Evolutionary conservation across 2,329 filamentous ascomycete genomes (phyloP).

Genomic region (Exserohilum turcica): DNA sequence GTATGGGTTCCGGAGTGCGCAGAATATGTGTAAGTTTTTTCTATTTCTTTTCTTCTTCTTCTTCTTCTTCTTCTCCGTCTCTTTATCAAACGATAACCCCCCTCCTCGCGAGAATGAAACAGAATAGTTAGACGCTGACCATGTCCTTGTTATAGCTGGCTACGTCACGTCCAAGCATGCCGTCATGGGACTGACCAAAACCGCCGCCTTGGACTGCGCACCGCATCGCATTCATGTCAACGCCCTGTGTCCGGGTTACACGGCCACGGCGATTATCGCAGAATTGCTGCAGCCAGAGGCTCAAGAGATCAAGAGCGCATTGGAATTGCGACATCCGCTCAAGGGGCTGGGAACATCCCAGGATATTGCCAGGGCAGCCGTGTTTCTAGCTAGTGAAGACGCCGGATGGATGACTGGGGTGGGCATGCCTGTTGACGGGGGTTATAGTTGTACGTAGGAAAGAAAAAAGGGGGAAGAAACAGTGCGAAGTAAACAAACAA

Average conservation of each 20-base stretch:
- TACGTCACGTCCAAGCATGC: conserved; percentile 59
- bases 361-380: conserved; percentile 47
- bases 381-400: conserved; percentile 56
- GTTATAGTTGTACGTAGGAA: conserved; percentile 40
- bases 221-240: conserved; percentile 58
- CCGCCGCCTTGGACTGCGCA: conserved; percentile 58
- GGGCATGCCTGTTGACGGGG: conserved; percentile 54
- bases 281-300: conserved; percentile 18
- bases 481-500: background rate
- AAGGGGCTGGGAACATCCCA: conserved; percentile 36
- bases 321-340: conserved; percentile 37
- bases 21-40: conserved; percentile 29
- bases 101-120: too few relatives aligned
- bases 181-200: conserved; percentile 56
- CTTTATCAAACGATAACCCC: too few relatives aligned
- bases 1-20: conserved; percentile 51
- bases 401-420: conserved; percentile 54
- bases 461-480: too few relatives aligned
- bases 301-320: conserved; percentile 4
- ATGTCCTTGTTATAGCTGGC: conserved; percentile 4
- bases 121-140: too few relatives aligned
- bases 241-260: conserved; percentile 59
- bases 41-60: background rate
- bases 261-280: conserved; percentile 35
- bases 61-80: too few relatives aligned